A percentile compares a stretch with the other conserved stretches of the same genome.
phyloP scores from a whole-genome alignment of 306 rosid genomes.

The Mimosa pudica region DNA sequence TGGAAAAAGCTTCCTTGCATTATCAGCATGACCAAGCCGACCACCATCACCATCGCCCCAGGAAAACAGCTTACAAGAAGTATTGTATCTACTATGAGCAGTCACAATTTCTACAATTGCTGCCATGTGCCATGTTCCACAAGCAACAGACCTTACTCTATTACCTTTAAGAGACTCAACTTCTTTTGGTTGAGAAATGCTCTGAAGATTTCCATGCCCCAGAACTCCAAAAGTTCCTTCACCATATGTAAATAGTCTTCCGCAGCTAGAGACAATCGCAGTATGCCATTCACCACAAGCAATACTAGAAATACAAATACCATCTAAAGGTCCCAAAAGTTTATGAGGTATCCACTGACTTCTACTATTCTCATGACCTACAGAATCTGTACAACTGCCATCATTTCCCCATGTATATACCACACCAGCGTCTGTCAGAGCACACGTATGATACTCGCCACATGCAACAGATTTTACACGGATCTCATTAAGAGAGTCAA shows the following conservation, averaged over 20 bases:
- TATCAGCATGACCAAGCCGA: constrained; percentile 67
- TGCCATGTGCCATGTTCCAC: constrained; percentile 93
- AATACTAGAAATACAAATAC: constrained; percentile 50
- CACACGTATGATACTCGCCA: constrained; percentile 84
- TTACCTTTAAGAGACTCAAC: constrained; percentile 71
- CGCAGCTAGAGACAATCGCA: constrained; percentile 67
- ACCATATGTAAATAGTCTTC: constrained; percentile 73
- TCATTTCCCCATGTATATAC: constrained; percentile 80
- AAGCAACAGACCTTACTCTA: constrained; percentile 70
- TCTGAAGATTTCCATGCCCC: constrained; percentile 70
- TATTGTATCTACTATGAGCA: constrained; percentile 50
- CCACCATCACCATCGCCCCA: constrained; percentile 93
- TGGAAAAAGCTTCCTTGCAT: constrained; percentile 67
- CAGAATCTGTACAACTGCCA: constrained; percentile 46
- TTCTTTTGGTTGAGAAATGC: constrained; percentile 68
- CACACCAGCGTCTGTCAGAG: constrained; percentile 67
- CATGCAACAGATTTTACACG: constrained; percentile 58
- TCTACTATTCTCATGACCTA: constrained; percentile 42
- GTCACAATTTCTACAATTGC: constrained; percentile 65
- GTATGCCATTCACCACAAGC: constrained; percentile 96
- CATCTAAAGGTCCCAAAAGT: constrained; percentile 62
- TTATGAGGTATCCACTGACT: constrained; percentile 72
- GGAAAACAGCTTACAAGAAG: constrained; percentile 73
- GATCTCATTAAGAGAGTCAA: constrained; percentile 63
- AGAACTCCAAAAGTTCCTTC: constrained; percentile 91